Evolutionary conservation across 331 rosid genomes (phyloP), one percentile per base, ranked within the genome.

Genomic region (Pyracantha coccinea): DNA sequence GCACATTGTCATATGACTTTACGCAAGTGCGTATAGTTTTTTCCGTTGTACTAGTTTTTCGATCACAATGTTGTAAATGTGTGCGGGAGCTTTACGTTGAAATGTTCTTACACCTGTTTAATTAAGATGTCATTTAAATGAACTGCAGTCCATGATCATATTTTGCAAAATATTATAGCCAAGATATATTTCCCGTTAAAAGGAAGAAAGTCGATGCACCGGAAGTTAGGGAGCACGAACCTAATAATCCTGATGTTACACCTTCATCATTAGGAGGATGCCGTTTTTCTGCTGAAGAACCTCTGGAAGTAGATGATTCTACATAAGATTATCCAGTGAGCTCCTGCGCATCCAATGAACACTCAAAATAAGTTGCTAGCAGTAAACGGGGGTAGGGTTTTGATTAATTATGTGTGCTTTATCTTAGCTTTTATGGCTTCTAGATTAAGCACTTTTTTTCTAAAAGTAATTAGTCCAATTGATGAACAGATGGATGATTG

Each of bases 121-220:
- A 75, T 47, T 47, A 47, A 6, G 75, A 60, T 52, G 66, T 55
- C 72, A 64, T 72, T 2, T 72, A 55, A 2, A 66, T 79, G 27
- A 52, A 82, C 31, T 82, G 80, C 93, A 95, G 97, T 92, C 97
- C 97, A 57, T n/a, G 99, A 95, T 85, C 97, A 92, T 85, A 95
- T 89, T 88, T 78, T 95, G 84, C 99, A 95, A 90, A 97, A 95
- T 80, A 86, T 95, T 62, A 91, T 92, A 81, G 85, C 90, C 66
- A 95, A 90, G 85, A 75, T 92, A 50, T 50, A 61, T 95, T 95
- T 87, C 99, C 99, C 66, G 76, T 80, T 15, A 89, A 75, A 74
- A 67, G 85, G 75, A 84, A 83, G 80, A 92, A 90, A 77, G 63
- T 88, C 55, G 38, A 75, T 63, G 12, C 44, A 28, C 68, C 44